Evolutionary conservation across 768 basidiomycete species (phyloP).

Genomic region (Podaxis carcinomalis): DNA sequence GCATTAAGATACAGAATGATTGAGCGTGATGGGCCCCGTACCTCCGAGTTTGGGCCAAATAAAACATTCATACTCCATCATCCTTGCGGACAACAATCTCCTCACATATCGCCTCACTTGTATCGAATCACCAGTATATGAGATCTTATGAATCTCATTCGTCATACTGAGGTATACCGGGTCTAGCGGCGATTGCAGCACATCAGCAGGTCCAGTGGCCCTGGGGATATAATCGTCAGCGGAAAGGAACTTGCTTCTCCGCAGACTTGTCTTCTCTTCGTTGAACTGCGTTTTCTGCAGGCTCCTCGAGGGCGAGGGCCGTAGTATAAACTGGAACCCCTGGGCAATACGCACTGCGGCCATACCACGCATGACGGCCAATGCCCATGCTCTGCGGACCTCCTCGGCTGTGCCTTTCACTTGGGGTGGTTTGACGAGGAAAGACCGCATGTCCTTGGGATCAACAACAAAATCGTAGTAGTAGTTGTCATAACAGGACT

Average conservation of each 20-base stretch:
- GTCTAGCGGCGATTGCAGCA: slow-evolving; percentile 53
- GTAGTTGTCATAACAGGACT: slow-evolving; percentile 73
- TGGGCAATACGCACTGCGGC: slow-evolving; percentile 88
- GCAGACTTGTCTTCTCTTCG: slow-evolving; percentile 28
- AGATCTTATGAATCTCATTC: slow-evolving; percentile 91
- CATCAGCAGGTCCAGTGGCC: slow-evolving; percentile 62
- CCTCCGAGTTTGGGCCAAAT: slow-evolving; percentile 91
- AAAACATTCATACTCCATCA: slow-evolving; percentile 79
- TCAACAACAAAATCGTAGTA: slow-evolving; percentile 88
- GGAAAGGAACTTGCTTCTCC: slow-evolving; percentile 50
- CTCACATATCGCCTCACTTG: slow-evolving; percentile 85
- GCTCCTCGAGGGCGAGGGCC: slow-evolving; percentile 29
- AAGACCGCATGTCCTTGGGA: slow-evolving; percentile 79
- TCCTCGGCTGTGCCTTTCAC: slow-evolving; percentile 49
- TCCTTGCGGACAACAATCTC: slow-evolving; percentile 56
- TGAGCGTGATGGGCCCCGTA: slow-evolving; percentile 11
- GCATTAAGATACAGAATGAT: not conserved
- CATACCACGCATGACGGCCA: slow-evolving; percentile 89
- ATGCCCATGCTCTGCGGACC: slow-evolving; percentile 64
- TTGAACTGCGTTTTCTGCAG: slow-evolving; percentile 19
- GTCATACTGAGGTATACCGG: slow-evolving; percentile 92
- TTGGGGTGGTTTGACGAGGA: slow-evolving; percentile 70
- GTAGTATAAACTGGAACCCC: slow-evolving; percentile 90
- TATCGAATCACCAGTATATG: slow-evolving; percentile 87
- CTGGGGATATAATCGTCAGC: slow-evolving; percentile 52